Evolutionary conservation across 768 basidiomycete genomes (phyloP), one percentile per base, ranked within the genome.

Genomic region (Agrocybe praecox): DNA sequence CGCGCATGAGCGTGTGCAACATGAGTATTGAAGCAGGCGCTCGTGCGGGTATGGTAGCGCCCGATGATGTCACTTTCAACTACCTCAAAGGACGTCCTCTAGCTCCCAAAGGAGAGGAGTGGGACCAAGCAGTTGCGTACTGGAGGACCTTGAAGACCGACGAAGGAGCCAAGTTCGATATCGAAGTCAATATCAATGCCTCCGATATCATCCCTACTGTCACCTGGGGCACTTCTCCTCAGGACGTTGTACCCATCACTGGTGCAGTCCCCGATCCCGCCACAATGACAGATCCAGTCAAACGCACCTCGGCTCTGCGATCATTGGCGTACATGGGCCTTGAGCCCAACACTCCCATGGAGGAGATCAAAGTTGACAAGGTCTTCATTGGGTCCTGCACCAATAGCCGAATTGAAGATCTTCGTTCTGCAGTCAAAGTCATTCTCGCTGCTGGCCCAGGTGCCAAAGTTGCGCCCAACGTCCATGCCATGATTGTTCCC

Each of bases 11-110:
- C 65, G 87, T 87, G 59, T 94, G 93, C 76, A 96, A 96, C 75
- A 95, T 96, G 94, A 94, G 92, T 57, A 95, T 96, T 67, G 94
- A 96, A 71, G 94, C 88, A 54, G 94, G 94, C 65, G 94, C 94
- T 63, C 85, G 94, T 65, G 94, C 94, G 11, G 93, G 93, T 50
- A 94, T 96, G 92, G 82, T 96, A 55, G 93, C 92, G 17, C 93
- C 94, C 1, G 94, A 96, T 68, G 88, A 94, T 23, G 76, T 87
- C 57, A 96, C 94, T 11, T 94, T 95, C 67, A 79, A 82, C 26
- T 96, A 96, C 72, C 86, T 96, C 59, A 83, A 82, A 55, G 83
- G 86, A 48, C 86, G 92, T 46, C 93, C 94, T 43, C 78, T 96
- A 49, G 83, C 88, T 24, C 94, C 94, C 32, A 87, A 89, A 74